Conservation (phyloP, 306 rosid genomes). For the Albizia julibrissin region DNA sequence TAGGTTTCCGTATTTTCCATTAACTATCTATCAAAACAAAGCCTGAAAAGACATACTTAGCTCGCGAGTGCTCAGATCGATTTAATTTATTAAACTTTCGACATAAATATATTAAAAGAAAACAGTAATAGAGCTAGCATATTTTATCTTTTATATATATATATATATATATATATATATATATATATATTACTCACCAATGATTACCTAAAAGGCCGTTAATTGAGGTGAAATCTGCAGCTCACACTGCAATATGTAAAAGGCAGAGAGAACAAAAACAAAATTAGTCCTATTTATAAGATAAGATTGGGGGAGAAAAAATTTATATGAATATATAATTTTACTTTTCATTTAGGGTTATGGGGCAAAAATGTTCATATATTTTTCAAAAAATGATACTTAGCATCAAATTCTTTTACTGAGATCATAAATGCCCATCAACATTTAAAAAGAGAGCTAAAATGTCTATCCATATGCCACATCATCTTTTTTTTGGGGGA, state of each 20-base stretch:
- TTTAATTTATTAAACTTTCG: neutral
- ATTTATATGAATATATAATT: too few species aligned
- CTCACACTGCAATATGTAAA: neutral
- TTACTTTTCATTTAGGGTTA: too few species aligned
- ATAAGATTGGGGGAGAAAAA: too few species aligned
- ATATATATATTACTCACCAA: neutral
- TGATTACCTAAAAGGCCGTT: neutral
- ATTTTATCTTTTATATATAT: neutral
- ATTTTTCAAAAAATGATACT: too few species aligned
- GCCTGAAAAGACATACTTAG: constrained; percentile 1
- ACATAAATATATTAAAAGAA: neutral
- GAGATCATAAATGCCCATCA: too few species aligned
- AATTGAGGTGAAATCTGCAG: neutral
- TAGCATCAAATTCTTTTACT: too few species aligned
- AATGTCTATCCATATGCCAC: too few species aligned
- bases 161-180: neutral
- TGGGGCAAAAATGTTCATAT: too few species aligned
- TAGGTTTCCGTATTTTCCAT: constrained; percentile 23
- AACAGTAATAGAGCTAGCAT: neutral
- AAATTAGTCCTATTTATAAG: too few species aligned
- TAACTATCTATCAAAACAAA: constrained; percentile 9
- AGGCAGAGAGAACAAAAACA: too few species aligned
- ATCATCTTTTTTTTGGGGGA: too few species aligned
- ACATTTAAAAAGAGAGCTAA: too few species aligned
- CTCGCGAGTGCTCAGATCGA: neutral